Percentiles rank a stretch among this genome's conserved stretches.
Evolutionary conservation across 2,329 filamentous ascomycete genomes (phyloP).

Genomic region (Aspergillaceae sp.): DNA sequence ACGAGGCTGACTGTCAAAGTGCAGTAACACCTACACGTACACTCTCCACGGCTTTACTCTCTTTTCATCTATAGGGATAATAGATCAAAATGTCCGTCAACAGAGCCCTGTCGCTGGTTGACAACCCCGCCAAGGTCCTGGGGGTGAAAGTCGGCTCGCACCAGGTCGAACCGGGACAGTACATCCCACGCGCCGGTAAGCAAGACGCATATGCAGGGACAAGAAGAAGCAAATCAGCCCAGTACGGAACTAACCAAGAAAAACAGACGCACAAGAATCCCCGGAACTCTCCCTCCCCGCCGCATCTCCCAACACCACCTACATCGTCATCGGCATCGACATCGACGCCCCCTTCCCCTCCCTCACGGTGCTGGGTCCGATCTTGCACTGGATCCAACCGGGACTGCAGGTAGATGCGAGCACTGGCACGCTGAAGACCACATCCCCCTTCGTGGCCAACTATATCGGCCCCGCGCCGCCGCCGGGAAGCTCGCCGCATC

Average conservation of each 20-base stretch:
- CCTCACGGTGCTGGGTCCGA: conserved; percentile 35
- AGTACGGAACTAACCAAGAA: not conserved
- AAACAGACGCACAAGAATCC: not conserved
- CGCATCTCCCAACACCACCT: conserved; percentile 16
- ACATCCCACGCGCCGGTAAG: conserved; percentile 12
- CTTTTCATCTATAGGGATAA: too few species aligned
- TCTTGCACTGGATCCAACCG: conserved; percentile 43
- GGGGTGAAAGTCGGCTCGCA: conserved; percentile 21
- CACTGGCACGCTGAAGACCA: conserved; percentile 4
- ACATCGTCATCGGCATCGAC: conserved; percentile 38
- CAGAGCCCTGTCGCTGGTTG: too few species aligned
- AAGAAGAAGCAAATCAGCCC: conserved; percentile 13
- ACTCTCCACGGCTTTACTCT: too few species aligned
- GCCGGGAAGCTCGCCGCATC: conserved; percentile 38
- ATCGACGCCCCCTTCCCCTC: conserved; percentile 42
- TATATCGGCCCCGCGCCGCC: conserved; percentile 44
- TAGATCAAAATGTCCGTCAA: too few species aligned
- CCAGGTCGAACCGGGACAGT: conserved; percentile 20
- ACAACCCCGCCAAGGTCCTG: conserved; percentile 23
- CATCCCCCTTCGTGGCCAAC: conserved; percentile 19
- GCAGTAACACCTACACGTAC: too few species aligned
- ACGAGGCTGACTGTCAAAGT: too few species aligned
- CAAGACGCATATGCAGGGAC: too few species aligned
- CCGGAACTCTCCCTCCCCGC: conserved; percentile 3
- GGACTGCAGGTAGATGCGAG: conserved; percentile 17